Evolutionary conservation across 2,329 filamentous ascomycete genomes (phyloP), one percentile per base, ranked within the genome.

Genomic region (Pseudocercospora crystallina): DNA sequence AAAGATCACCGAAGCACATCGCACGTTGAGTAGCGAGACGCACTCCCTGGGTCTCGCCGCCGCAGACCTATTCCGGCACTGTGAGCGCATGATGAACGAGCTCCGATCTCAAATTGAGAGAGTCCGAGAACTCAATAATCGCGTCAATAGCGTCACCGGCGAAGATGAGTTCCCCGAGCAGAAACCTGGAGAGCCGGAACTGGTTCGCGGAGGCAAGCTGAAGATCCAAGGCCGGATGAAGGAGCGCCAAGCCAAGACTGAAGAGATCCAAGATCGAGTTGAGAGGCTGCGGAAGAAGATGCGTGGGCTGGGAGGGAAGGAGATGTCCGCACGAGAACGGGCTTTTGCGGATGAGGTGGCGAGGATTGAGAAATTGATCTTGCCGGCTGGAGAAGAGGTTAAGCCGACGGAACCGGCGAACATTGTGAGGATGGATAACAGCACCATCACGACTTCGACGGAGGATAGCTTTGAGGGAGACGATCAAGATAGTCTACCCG

Each of bases 1-100:
- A 57, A 76, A 89, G 33, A 80, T 92, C 58, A 87, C 85, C 26
- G 83, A 88, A 52, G 83, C 83, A 0, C 88, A 92, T 67, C 83
- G 86, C 63, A 74, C 87, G 5, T 75, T 91, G 5, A 83, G 83
- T 55, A 78, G 80, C 8, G 86, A 91, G 68, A 89, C 86, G 0
- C 77, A 86, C 59, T 77, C 76, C 9, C 76, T 91, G 9, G 86
- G 86, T 12, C 73, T 80, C 37, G 87, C 85, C 1, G 87, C 85
- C 1, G 81, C 86, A 1, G 86, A 90, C 61, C 74, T 91, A 5
- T 91, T 90, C 71, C 77, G 84, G 20, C 79, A 84, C 47, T 89
- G 86, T 54, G 80, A 86, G 59, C 77, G 82, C 39, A 76, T 91
- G 20, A 83, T 86, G 61, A 73, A 76, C 13, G 86, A 90, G 63